phyloP scores from a whole-genome alignment of 1,139 yeast genomes.

The Hyphopichia khmerensis region DNA sequence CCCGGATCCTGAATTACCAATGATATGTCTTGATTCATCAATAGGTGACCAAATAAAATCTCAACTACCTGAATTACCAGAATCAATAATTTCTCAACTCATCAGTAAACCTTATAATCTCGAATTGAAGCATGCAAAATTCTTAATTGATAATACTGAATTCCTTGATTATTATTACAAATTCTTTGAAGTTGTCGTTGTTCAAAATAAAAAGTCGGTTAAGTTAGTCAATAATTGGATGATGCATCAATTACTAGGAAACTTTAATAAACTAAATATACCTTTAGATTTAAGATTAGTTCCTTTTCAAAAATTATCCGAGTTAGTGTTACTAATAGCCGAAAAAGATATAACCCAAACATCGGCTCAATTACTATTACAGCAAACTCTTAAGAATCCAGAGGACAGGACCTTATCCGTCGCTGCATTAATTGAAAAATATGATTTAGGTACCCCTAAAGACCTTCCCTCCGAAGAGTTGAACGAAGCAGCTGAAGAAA shows the following conservation, averaged over 20 bases:
- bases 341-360: conserved; percentile 34
- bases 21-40: conserved; percentile 43
- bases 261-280: conserved; percentile 52
- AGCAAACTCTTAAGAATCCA: conserved; percentile 54
- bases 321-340: conserved; percentile 23
- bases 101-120: conserved; percentile 54
- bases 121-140: conserved; percentile 68
- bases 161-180: conserved; percentile 52
- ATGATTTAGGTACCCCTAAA: conserved; percentile 48
- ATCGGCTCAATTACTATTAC: conserved; percentile 64
- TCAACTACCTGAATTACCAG: conserved; percentile 64
- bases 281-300: conserved; percentile 37
- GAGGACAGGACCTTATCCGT: conserved; percentile 31
- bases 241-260: conserved; percentile 77
- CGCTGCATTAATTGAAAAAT: conserved; percentile 49
- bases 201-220: conserved; percentile 17
- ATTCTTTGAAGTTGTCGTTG: conserved; percentile 30
- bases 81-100: conserved; percentile 50
- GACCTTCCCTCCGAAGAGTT: conserved; percentile 29
- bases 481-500: conserved; percentile 43
- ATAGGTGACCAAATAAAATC: conserved; percentile 34
- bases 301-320: conserved; percentile 21
- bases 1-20: conserved; percentile 89
- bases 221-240: conserved; percentile 74
- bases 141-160: conserved; percentile 47